Evolutionary conservation across 352 stramenopile genomes (phyloP).

Genomic region (Phytophthora crassamura): DNA sequence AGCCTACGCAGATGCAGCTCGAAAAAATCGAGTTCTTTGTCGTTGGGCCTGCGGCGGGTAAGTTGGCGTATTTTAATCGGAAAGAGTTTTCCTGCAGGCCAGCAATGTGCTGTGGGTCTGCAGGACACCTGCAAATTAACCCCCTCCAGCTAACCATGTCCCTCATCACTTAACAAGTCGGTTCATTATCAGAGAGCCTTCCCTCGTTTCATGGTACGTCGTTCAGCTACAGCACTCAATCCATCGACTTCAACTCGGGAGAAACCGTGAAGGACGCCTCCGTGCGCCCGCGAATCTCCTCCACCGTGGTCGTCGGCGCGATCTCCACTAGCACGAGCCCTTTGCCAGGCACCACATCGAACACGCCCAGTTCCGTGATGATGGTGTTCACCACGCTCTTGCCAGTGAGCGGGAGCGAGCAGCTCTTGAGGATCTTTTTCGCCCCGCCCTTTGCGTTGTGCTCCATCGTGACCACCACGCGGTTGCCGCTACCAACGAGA

Average conservation of each 20-base stretch:
- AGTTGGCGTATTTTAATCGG: too few species aligned
- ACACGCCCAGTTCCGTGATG: slow-evolving; percentile 93
- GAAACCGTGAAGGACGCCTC: slow-evolving; percentile 82
- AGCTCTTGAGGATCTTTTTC: slow-evolving; percentile 95
- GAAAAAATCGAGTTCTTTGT: too few species aligned
- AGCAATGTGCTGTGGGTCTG: too few species aligned
- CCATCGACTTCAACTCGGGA: slow-evolving; percentile 66
- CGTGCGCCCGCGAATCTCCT: slow-evolving; percentile 82
- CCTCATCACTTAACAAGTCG: too few species aligned
- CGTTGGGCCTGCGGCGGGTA: too few species aligned
- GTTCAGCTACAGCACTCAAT: slow-evolving; percentile 23
- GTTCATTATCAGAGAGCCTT: too few species aligned
- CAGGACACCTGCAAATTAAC: too few species aligned
- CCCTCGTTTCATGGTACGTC: too few species aligned
- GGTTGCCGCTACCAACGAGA: slow-evolving; percentile 92
- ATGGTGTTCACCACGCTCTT: slow-evolving; percentile 94
- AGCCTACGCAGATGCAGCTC: too few species aligned
- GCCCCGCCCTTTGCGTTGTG: slow-evolving; percentile 95
- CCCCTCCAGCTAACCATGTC: too few species aligned
- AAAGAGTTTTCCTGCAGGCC: too few species aligned
- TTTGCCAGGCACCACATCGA: slow-evolving; percentile 66
- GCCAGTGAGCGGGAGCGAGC: slow-evolving; percentile 94
- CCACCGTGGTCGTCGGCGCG: slow-evolving; percentile 77
- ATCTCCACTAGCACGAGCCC: slow-evolving; percentile 92
- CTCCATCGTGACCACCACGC: slow-evolving; percentile 98